These are phyloP conservation scores for Camelina sativa DNA, from an alignment of 345 rosid species.

Conservation along the genomic window DNA sequence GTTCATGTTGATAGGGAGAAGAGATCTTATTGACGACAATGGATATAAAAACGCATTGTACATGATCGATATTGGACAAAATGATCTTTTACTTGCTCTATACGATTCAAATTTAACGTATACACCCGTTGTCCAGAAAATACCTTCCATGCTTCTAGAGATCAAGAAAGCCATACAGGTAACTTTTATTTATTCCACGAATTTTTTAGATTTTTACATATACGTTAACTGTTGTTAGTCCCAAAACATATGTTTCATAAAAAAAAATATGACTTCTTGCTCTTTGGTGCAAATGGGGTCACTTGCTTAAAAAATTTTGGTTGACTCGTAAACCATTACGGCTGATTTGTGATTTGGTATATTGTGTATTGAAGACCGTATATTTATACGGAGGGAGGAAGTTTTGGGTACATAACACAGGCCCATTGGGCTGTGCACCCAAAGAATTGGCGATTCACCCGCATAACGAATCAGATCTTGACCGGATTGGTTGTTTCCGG, in stretches of 20 bases:
- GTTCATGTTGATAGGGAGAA: conserved; percentile 36
- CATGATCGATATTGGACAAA: conserved; percentile 71
- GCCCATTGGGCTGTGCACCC: conserved; percentile 76
- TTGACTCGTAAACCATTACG: not conserved
- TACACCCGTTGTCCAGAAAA: conserved; percentile 48
- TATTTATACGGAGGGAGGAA: conserved; percentile 63
- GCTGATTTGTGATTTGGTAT: not conserved
- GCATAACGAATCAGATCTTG: conserved; percentile 48
- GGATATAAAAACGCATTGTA: conserved; percentile 61
- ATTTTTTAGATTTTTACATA: not conserved
- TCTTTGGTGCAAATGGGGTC: no score
- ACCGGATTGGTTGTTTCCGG: conserved; percentile 61
- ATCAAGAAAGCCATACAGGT: conserved; percentile 59
- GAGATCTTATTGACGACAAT: conserved; percentile 47
- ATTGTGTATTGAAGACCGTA: conserved; percentile 42
- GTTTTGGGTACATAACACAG: conserved; percentile 72
- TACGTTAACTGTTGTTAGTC: not conserved
- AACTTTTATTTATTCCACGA: not conserved
- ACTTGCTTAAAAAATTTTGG: no score
- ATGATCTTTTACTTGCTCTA: conserved; percentile 53
- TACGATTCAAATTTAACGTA: conserved; percentile 40
- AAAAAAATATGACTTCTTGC: no score
- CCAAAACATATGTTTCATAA: not conserved
- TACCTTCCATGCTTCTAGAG: conserved; percentile 58
- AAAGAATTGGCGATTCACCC: conserved; percentile 49